Conservation (phyloP, 2,329 filamentous ascomycete species). For the Botrytis fragariae region DNA sequence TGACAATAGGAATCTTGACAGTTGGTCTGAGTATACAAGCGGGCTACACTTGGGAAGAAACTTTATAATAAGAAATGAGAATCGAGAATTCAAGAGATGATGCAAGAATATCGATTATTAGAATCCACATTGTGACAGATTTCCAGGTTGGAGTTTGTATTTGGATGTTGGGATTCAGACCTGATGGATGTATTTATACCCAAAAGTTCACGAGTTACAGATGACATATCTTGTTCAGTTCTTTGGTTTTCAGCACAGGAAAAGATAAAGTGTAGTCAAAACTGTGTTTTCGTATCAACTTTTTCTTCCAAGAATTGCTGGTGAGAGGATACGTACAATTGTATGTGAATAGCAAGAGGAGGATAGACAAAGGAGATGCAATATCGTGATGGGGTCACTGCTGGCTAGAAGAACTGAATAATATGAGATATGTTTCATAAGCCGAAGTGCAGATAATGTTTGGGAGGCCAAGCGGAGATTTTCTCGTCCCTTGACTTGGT, state of each 20-base stretch:
- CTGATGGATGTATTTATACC: background rate
- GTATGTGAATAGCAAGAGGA: background rate
- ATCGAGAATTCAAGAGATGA: background rate
- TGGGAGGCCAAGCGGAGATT: background rate
- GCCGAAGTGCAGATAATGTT: background rate
- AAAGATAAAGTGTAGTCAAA: background rate
- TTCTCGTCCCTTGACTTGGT: too few species aligned
- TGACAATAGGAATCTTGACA: background rate
- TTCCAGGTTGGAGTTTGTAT: accelerated
- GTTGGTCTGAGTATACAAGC: background rate
- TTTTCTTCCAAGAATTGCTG: background rate
- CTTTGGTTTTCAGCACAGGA: background rate
- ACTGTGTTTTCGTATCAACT: background rate
- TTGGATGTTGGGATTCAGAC: background rate
- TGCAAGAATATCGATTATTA: background rate
- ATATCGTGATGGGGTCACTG: too few species aligned
- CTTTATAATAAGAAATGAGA: background rate
- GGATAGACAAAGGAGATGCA: background rate
- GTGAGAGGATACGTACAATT: accelerated
- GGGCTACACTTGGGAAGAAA: background rate
- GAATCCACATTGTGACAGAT: accelerated
- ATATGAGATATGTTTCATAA: background rate
- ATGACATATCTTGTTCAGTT: background rate
- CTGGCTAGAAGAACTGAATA: too few species aligned
- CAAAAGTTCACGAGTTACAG: accelerated